These are phyloP conservation scores for Aspergillus incahuasiensis DNA, from an alignment of 495 filamentous ascomycete genomes.

Conservation along the genomic window DNA sequence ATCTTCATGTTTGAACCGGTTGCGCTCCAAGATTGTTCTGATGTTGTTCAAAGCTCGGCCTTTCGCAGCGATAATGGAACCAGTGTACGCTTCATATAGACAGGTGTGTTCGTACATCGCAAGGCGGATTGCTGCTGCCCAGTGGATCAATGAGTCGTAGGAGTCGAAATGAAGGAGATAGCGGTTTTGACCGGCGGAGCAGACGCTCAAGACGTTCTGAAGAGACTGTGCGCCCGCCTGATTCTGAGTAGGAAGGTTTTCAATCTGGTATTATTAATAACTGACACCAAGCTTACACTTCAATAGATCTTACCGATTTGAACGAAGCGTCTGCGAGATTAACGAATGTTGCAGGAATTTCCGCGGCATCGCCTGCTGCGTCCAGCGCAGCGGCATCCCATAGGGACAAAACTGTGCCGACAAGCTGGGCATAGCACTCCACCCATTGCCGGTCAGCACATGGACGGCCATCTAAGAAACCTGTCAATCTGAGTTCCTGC, in stretches of 20 bases:
- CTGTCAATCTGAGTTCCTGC: slow-evolving; percentile 5
- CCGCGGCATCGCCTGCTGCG: slow-evolving; percentile 72
- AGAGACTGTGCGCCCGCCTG: slow-evolving; percentile 64
- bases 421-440: slow-evolving; percentile 95
- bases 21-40: slow-evolving; percentile 74
- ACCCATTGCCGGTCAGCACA: slow-evolving; percentile 85
- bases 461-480: slow-evolving; percentile 72
- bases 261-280: slow-evolving; percentile 56
- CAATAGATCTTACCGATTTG: slow-evolving; percentile 68
- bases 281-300: neutral
- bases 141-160: slow-evolving; percentile 86
- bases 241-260: slow-evolving; percentile 77
- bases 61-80: slow-evolving; percentile 91
- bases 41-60: slow-evolving; percentile 86
- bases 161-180: slow-evolving; percentile 96
- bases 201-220: slow-evolving; percentile 92
- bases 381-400: slow-evolving; percentile 96
- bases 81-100: slow-evolving; percentile 94
- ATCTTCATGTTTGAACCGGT: slow-evolving; percentile 72
- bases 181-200: slow-evolving; percentile 89
- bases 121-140: slow-evolving; percentile 91
- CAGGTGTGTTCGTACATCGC: slow-evolving; percentile 93
- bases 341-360: slow-evolving; percentile 91
- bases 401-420: slow-evolving; percentile 88
- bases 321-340: slow-evolving; percentile 96